Evolutionary conservation across 352 stramenopile genomes (phyloP), one percentile per base, ranked within the genome.

Genomic region (Globisporangium iwayamae): DNA sequence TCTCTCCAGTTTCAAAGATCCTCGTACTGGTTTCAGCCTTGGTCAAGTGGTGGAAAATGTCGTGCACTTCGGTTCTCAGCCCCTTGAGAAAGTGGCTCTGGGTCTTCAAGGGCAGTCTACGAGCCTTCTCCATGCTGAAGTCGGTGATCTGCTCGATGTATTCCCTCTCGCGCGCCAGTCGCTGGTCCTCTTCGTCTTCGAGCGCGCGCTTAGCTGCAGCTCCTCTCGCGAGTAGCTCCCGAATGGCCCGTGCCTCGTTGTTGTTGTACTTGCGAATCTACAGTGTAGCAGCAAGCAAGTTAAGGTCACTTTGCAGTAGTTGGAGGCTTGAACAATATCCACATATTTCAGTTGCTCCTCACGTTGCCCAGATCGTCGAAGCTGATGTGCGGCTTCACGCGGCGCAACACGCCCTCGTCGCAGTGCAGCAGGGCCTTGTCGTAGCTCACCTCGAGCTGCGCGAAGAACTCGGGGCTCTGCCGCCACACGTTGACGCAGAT

Each of bases 231-330:
- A 81, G 59, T 7, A 75, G 68, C 36, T 89, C 81, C 8, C 76
- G 76, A 13, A 89, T 79, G 9, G 59, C 63, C 7, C 63, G 69
- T 10, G 79, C 78, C 51, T 88, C 78, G 16, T 81, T 70, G 45
- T 74, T 74, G 54, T 81, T 76, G 66, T 88, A 90, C 20, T 56
- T 60, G n/a, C 79, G 78, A 25, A 90, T 85, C 81, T 90, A 39
- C 22, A 25, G 22, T 25, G 22, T 25, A 25, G 22, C 10, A 14
- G 8, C 28, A 54, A 22, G n/a, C 22, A 52, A 14, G 10, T 16
- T 8, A 5, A 18, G 14, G 25, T 48, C 43, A 8, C 22, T 20
- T 48, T 16, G 11, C n/a, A 18, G 14, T 32, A 43, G 32, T 13
- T 0, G 8, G 5, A 39, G 34, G 8, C 34, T 39, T 39, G 8